phyloP scores from a whole-genome alignment of 1,139 yeast species.

The Protomyces pachydermus region DNA sequence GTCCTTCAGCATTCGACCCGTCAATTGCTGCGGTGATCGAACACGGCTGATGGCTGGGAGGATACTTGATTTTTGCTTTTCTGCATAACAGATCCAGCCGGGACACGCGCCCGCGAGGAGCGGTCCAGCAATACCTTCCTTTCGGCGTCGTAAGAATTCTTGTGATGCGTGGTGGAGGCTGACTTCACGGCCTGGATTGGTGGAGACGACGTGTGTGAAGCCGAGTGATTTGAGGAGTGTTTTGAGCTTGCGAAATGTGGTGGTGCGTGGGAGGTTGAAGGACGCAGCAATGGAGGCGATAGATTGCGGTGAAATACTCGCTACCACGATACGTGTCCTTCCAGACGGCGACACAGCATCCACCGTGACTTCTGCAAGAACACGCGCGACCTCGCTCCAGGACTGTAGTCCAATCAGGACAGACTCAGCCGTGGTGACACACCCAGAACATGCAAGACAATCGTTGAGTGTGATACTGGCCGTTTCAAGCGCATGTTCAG shows the following conservation, averaged over 20 bases:
- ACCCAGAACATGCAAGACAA: constrained; percentile 95
- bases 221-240: constrained; percentile 60
- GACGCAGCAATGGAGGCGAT: constrained; percentile 78
- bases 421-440: constrained; percentile 94
- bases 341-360: constrained; percentile 1
- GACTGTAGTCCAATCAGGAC: constrained; percentile 87
- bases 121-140: constrained; percentile 41
- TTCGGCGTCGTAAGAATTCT: constrained; percentile 40
- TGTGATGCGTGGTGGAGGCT: constrained; percentile 58
- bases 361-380: constrained; percentile 36
- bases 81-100: constrained; percentile 95
- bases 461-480: constrained; percentile 89
- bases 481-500: constrained; percentile 53
- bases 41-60: constrained; percentile 54
- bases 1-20: constrained; percentile 71
- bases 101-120: constrained; percentile 73
- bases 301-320: constrained; percentile 80
- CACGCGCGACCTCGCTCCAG: constrained; percentile 67
- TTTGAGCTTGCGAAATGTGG: constrained; percentile 58
- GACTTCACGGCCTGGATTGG: constrained; percentile 72
- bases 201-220: constrained; percentile 72
- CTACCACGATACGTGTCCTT: constrained; percentile 50
- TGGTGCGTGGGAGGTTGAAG: constrained; percentile 49
- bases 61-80: constrained; percentile 86
- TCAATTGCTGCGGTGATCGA: constrained; percentile 89